Conservation (phyloP, 257 asterid species). For the Sherardia arvensis region DNA sequence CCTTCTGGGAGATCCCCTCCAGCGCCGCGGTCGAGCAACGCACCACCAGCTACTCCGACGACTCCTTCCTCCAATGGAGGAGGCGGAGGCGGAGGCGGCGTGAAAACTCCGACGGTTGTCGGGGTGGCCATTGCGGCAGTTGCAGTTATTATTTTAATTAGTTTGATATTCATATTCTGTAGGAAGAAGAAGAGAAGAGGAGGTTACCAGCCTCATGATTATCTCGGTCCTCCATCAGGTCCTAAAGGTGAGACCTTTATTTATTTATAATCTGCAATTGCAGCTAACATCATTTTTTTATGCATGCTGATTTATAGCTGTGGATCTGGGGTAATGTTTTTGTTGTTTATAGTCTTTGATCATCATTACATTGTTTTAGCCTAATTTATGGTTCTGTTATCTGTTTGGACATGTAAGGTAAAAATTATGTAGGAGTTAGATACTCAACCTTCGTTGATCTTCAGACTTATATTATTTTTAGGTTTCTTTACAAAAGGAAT, state of each 20-base stretch:
- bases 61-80: slow-evolving; percentile 29
- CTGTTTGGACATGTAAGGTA: not conserved
- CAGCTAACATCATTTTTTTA: not conserved
- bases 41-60: slow-evolving; percentile 10
- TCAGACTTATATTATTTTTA: not conserved
- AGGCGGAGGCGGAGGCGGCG: slow-evolving; percentile 18
- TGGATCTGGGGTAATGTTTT: slow-evolving; percentile 2
- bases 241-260: slow-evolving; percentile 43
- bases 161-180: slow-evolving; percentile 41
- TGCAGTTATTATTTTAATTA: slow-evolving; percentile 36
- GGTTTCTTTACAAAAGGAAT: not conserved
- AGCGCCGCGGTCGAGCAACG: slow-evolving; percentile 10
- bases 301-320: not conserved
- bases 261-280: not conserved
- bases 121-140: slow-evolving; percentile 70
- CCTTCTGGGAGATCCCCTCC: slow-evolving; percentile 13
- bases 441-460: not conserved
- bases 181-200: slow-evolving; percentile 68
- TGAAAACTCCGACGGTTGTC: slow-evolving; percentile 42
- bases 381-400: not conserved
- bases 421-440: not conserved
- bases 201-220: slow-evolving; percentile 24
- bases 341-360: not conserved
- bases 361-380: not conserved
- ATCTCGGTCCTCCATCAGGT: slow-evolving; percentile 49